Evolutionary conservation across 2,329 filamentous ascomycete species (phyloP).

Genomic region (Gyromitra esculenta): DNA sequence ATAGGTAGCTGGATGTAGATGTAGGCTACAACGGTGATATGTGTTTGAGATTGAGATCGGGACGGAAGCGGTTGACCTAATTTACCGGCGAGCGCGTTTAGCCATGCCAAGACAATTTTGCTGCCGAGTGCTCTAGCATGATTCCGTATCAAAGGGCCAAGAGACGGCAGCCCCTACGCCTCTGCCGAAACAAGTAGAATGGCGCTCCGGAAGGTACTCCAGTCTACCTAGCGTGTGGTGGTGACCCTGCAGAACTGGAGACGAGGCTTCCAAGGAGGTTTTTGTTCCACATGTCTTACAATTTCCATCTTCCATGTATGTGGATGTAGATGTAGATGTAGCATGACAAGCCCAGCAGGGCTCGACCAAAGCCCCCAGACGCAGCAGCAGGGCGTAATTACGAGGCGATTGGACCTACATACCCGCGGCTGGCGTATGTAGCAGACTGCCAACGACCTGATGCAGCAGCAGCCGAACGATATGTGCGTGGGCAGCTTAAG

Average conservation of each 20-base stretch:
- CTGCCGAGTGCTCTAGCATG: conserved; percentile 41
- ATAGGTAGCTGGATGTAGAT: neutral
- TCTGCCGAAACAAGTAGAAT: conserved; percentile 35
- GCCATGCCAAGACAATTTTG: conserved; percentile 36
- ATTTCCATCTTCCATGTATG: neutral
- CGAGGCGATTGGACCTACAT: neutral
- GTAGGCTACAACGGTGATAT: too few relatives aligned
- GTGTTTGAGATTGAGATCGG: neutral
- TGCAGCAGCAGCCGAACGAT: neutral
- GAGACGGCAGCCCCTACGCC: conserved; percentile 8
- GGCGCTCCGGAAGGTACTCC: neutral
- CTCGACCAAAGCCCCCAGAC: neutral
- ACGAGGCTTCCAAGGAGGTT: conserved; percentile 11
- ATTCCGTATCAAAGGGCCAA: conserved; percentile 8
- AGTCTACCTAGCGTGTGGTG: conserved; percentile 3
- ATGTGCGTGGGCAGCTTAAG: conserved; percentile 18
- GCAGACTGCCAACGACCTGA: conserved; percentile 18
- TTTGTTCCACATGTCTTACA: conserved; percentile 25
- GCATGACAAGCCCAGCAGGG: neutral
- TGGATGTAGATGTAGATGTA: too few relatives aligned
- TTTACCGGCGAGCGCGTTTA: conserved; percentile 5
- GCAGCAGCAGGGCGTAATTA: neutral
- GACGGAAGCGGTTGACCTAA: conserved; percentile 34
- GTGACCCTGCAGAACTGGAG: conserved; percentile 34
- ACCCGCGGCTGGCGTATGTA: conserved; percentile 30